A percentile compares a stretch with the other conserved stretches of the same genome.
These are phyloP conservation scores for Debaryomyces sp. DNA, from an alignment of 1,139 yeast species.

Conservation along the genomic window DNA sequence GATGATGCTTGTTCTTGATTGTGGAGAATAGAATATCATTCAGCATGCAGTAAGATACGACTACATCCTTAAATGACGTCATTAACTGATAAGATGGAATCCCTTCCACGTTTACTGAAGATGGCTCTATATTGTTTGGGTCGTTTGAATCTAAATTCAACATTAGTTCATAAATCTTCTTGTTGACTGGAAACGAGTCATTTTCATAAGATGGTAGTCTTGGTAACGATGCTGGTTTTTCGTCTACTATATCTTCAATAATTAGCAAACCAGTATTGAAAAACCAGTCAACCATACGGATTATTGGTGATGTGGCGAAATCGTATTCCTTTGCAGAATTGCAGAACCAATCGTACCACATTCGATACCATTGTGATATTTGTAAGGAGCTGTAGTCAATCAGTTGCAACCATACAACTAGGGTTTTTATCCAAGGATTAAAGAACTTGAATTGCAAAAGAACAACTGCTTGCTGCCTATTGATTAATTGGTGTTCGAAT, in stretches of 20 bases:
- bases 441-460: slow-evolving; percentile 34
- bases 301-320: not conserved
- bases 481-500: not conserved
- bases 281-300: slow-evolving; percentile 28
- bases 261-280: slow-evolving; percentile 20
- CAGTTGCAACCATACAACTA: slow-evolving; percentile 5
- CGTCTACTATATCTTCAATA: slow-evolving; percentile 10
- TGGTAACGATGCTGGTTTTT: not conserved
- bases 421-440: slow-evolving; percentile 27
- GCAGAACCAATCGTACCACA: slow-evolving; percentile 17
- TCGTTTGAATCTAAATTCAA: not conserved
- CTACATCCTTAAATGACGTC: slow-evolving; percentile 45
- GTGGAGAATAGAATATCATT: slow-evolving; percentile 26
- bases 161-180: slow-evolving; percentile 10
- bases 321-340: not conserved
- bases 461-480: slow-evolving; percentile 10
- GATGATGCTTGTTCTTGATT: slow-evolving; percentile 21
- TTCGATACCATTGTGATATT: slow-evolving; percentile 14
- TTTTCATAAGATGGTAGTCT: slow-evolving; percentile 23
- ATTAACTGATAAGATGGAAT: slow-evolving; percentile 33
- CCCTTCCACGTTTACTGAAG: slow-evolving; percentile 23
- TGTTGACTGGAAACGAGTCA: slow-evolving; percentile 11
- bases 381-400: slow-evolving; percentile 5
- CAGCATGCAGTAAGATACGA: slow-evolving; percentile 30
- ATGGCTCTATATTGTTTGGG: not conserved